Conservation (phyloP, 352 stramenopile genomes). For the Phytophthora fragariaefolia region DNA sequence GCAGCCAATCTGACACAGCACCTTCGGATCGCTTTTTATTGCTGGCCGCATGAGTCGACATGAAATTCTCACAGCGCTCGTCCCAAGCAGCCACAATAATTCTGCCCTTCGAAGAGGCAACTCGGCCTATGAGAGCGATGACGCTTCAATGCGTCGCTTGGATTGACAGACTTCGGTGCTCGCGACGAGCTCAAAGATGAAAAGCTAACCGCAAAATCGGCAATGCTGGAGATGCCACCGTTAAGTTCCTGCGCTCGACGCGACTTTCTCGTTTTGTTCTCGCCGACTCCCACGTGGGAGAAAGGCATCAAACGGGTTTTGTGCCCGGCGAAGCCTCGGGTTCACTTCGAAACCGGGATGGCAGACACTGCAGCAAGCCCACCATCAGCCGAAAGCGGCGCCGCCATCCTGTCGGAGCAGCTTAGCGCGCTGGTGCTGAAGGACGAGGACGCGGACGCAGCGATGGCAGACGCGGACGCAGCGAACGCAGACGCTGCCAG, state of each 20-base stretch:
- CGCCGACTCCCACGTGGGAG: conserved; percentile 35
- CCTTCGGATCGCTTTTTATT: conserved; percentile 13
- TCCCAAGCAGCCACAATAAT: conserved; percentile 4
- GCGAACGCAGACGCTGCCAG: not conserved
- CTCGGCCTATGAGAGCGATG: not conserved
- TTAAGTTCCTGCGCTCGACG: conserved; percentile 23
- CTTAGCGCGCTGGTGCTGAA: conserved; percentile 26
- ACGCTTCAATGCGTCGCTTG: conserved; percentile 28
- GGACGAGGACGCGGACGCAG: conserved; percentile 21
- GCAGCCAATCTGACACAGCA: conserved; percentile 36
- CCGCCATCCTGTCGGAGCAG: conserved; percentile 25
- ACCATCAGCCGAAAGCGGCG: conserved; percentile 19
- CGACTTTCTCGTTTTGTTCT: conserved; percentile 27
- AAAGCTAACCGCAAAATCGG: not conserved
- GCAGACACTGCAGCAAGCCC: conserved; percentile 16
- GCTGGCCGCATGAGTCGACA: conserved; percentile 7
- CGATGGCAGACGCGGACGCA: not conserved
- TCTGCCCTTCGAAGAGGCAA: not conserved
- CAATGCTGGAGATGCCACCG: conserved; percentile 28
- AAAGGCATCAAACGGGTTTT: conserved; percentile 26
- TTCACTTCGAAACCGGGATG: conserved; percentile 35
- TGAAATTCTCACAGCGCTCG: conserved; percentile 5
- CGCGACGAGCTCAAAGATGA: conserved; percentile 1
- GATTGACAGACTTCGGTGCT: not conserved
- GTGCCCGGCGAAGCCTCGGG: conserved; percentile 9